Evolutionary conservation across 371 early-diverging fungal species (phyloP).

Genomic region (Vairimorpha ceranae): DNA sequence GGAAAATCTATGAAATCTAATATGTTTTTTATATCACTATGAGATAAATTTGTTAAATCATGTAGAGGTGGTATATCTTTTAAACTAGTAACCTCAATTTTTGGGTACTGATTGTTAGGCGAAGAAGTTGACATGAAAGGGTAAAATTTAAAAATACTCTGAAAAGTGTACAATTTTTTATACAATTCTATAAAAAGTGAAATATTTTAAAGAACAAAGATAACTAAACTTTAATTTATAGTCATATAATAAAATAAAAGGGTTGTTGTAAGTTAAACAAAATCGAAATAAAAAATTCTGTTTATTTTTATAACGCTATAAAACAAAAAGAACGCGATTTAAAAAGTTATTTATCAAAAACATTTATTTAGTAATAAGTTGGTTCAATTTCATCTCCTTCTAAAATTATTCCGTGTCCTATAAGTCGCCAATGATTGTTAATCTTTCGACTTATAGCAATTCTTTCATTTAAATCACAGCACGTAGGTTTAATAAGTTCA

Average conservation of each 20-base stretch:
- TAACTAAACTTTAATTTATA: no score
- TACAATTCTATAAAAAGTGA: no score
- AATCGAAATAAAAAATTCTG: no score
- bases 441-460: slow-evolving; percentile 92
- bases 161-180: no score
- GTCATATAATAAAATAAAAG: no score
- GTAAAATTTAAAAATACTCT: no score
- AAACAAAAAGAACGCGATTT: no score
- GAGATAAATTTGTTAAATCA: neutral
- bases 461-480: slow-evolving; percentile 92
- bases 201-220: no score
- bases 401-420: slow-evolving; percentile 57
- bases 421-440: slow-evolving; percentile 82
- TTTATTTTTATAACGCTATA: no score
- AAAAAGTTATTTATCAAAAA: no score
- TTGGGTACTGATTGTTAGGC: neutral
- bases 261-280: no score
- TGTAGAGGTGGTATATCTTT: neutral
- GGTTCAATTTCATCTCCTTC: slow-evolving; percentile 39
- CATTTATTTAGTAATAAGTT: slow-evolving; percentile 32
- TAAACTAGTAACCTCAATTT: neutral
- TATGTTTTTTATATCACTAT: neutral
- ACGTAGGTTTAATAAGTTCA: slow-evolving; percentile 81
- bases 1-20: neutral
- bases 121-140: no score